Evolutionary conservation across 345 rosid species (phyloP).

Genomic region (Dipteronia sinensis): DNA sequence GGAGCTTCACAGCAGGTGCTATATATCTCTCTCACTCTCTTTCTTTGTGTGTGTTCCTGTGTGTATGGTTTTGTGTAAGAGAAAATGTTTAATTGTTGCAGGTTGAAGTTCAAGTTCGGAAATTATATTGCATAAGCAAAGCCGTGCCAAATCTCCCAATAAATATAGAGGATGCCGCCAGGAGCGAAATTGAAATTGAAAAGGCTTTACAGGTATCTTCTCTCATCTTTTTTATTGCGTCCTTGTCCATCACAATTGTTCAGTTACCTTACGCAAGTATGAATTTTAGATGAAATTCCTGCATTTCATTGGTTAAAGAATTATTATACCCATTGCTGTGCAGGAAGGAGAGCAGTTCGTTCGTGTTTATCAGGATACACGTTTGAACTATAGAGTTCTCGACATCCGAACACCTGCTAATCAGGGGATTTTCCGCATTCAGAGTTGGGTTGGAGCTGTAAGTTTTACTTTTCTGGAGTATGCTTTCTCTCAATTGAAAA

Average conservation of each 20-base stretch:
- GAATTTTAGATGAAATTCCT: neutral
- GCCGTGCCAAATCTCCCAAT: constrained; percentile 65
- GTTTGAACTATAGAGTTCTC: constrained; percentile 71
- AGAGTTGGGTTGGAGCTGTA: constrained; percentile 52
- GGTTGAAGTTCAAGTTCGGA: constrained; percentile 75
- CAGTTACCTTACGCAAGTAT: neutral
- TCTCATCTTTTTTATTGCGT: neutral
- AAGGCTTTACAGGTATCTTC: constrained; percentile 54
- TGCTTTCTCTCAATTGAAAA: neutral
- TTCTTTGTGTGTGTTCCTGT: no score
- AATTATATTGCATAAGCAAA: constrained; percentile 59
- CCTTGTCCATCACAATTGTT: neutral
- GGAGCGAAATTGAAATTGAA: constrained; percentile 79
- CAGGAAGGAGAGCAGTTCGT: constrained; percentile 64
- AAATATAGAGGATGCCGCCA: constrained; percentile 76
- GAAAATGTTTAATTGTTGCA: constrained; percentile 15
- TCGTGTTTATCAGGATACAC: constrained; percentile 84
- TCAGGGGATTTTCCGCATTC: constrained; percentile 77
- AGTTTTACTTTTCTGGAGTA: constrained; percentile 15
- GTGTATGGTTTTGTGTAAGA: neutral
- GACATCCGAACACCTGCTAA: constrained; percentile 81
- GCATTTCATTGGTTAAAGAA: neutral
- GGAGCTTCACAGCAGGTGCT: constrained; percentile 63
- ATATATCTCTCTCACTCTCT: neutral
- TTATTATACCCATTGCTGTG: neutral